These are phyloP conservation scores for Rhizopus microsporus DNA, from an alignment of 371 early-diverging fungal genomes.

Conservation along the genomic window DNA sequence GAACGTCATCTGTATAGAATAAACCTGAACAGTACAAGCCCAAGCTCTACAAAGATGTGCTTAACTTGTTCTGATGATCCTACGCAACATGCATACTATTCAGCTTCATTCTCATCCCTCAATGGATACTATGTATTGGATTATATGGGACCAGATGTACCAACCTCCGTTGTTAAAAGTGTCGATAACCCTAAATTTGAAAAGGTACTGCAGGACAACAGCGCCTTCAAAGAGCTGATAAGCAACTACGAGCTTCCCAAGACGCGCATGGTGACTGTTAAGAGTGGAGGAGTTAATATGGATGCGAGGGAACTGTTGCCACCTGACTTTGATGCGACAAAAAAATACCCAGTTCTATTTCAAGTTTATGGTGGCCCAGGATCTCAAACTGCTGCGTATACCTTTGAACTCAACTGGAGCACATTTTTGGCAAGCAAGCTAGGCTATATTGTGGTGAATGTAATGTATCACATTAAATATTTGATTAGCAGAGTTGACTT, in stretches of 20 bases:
- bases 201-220: conserved; percentile 60
- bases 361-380: conserved; percentile 92
- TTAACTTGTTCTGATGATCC: conserved; percentile 33
- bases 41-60: conserved; percentile 27
- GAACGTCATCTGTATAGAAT: conserved; percentile 73
- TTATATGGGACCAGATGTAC: conserved; percentile 84
- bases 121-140: conserved; percentile 68
- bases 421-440: conserved; percentile 63
- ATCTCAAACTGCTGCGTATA: conserved; percentile 76
- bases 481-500: not conserved
- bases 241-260: conserved; percentile 57
- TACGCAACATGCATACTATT: conserved; percentile 64
- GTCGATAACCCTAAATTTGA: conserved; percentile 50
- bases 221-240: conserved; percentile 35
- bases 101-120: conserved; percentile 70
- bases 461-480: conserved; percentile 2
- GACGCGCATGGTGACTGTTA: conserved; percentile 53
- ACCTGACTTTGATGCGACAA: conserved; percentile 73
- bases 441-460: conserved; percentile 65
- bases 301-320: conserved; percentile 80
- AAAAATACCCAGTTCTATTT: conserved; percentile 81
- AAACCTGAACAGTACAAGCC: conserved; percentile 15
- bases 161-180: conserved; percentile 69
- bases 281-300: conserved; percentile 51
- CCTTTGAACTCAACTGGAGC: conserved; percentile 69